Conservation (phyloP, 2,329 filamentous ascomycete species). For the Tolypocladium inflatum region DNA sequence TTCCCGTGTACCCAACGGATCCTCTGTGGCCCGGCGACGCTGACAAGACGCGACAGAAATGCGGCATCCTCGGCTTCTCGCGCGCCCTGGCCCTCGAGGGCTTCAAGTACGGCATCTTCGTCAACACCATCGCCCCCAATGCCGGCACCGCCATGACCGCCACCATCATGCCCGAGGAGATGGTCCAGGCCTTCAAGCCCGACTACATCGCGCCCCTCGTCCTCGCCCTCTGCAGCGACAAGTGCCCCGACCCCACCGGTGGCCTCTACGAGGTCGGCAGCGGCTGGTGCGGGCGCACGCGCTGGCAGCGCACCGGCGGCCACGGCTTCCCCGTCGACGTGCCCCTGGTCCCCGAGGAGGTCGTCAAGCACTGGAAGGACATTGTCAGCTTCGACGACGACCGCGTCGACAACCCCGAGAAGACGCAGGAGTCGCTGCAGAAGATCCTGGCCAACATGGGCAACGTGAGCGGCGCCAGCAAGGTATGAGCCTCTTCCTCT, state of each 20-base stretch:
- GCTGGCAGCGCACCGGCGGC: slow-evolving; percentile 89
- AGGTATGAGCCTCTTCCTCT: slow-evolving; percentile 40
- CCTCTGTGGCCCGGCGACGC: neutral
- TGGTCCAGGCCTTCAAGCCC: slow-evolving; percentile 98
- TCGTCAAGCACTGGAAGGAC: slow-evolving; percentile 64
- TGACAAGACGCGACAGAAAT: slow-evolving; percentile 47
- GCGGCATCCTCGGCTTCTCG: slow-evolving; percentile 90
- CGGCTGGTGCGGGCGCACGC: slow-evolving; percentile 83
- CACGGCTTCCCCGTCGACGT: slow-evolving; percentile 86
- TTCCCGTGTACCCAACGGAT: neutral
- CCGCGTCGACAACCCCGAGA: slow-evolving; percentile 77
- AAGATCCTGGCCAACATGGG: slow-evolving; percentile 74
- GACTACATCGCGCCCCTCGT: slow-evolving; percentile 96
- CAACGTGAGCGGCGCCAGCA: slow-evolving; percentile 55
- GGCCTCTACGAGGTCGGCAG: slow-evolving; percentile 90
- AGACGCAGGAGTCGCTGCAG: slow-evolving; percentile 65
- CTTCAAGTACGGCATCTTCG: slow-evolving; percentile 92
- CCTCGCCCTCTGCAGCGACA: slow-evolving; percentile 74
- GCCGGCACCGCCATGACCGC: slow-evolving; percentile 93
- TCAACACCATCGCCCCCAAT: slow-evolving; percentile 97
- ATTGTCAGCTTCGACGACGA: slow-evolving; percentile 84
- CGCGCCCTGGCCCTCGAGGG: slow-evolving; percentile 88
- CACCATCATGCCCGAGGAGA: slow-evolving; percentile 89
- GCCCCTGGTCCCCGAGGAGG: slow-evolving; percentile 73
- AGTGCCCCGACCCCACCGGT: slow-evolving; percentile 76